Evolutionary conservation across 441 rosid genomes (phyloP), one percentile per base, ranked within the genome.

Genomic region (Pelargonium cotyledonis): DNA sequence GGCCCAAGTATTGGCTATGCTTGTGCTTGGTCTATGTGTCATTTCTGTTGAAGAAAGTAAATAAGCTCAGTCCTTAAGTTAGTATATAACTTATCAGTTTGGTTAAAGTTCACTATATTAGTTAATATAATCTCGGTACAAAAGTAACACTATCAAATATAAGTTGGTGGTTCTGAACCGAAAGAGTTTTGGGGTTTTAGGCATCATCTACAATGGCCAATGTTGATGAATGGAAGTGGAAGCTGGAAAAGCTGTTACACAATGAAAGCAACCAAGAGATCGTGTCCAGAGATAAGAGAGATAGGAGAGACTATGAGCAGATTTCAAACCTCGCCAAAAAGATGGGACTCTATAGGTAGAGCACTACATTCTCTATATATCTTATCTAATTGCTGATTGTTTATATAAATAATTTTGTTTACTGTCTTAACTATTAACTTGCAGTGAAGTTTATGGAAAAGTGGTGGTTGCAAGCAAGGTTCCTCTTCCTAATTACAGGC

Each of bases 211-310:
- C 97, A 3, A 96, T 91, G 72, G 94, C 89, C 73, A 94, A 94
- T 82, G 84, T 94, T 66, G 88, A 91, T 67, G 97, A 89, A 71
- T 94, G 99, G 97, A 94, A 91, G 76, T 94, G 99, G 97, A 94
- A 94, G 79, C 89, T 94, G 70, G 79, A 91, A 49, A 79, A 91
- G 82, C 72, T 94, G 47, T 63, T 86, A 69, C 94, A 85, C 43
- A 89, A 77, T 62, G 94, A 85, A 71, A 84, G 82, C 71, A 94
- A 94, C 68, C 87, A 83, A 77, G 99, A 94, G 79, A 84, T 94
- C 72, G 85, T 88, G 41, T 91, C 97, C 55, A 85, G 87, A 76
- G 97, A 94, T 80, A 88, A 88, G 79, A 83, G 92, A 72, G 99
- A 94, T 76, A 90, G 97, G 75, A 86, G 99, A 81, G 97, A 94